These are phyloP conservation scores for Mortierella sp. DNA, from an alignment of 371 early-diverging fungal species.

Conservation along the genomic window DNA sequence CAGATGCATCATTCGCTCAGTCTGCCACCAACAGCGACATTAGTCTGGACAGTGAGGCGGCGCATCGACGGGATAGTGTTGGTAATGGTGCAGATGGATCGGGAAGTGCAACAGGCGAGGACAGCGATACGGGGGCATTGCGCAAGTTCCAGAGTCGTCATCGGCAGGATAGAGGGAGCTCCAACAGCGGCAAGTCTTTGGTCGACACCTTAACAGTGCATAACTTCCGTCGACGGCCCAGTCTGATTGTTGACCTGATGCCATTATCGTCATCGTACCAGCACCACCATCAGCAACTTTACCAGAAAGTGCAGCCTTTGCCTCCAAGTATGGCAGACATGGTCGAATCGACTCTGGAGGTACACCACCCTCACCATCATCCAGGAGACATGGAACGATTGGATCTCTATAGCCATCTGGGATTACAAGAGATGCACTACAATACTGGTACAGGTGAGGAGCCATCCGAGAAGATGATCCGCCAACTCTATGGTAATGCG, in stretches of 20 bases:
- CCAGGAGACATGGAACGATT: constrained; percentile 13
- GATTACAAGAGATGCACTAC: constrained; percentile 24
- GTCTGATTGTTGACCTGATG: constrained; percentile 4
- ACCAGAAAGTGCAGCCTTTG: background rate
- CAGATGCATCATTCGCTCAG: background rate
- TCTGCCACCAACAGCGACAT: constrained; percentile 21
- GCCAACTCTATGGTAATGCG: background rate
- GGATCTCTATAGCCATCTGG: constrained; percentile 17
- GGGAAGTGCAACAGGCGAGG: background rate
- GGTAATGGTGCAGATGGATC: constrained; percentile 8
- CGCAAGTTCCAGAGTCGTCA: background rate
- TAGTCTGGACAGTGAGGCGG: constrained; percentile 16
- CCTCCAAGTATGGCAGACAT: constrained; percentile 7
- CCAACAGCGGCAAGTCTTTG: constrained; percentile 12
- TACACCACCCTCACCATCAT: constrained; percentile 28
- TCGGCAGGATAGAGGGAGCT: background rate
- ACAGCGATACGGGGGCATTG: background rate
- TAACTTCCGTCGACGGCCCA: background rate
- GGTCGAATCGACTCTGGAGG: constrained; percentile 19
- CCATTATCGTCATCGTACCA: background rate
- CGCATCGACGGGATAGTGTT: background rate
- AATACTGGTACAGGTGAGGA: constrained; percentile 7
- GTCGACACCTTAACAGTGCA: background rate
- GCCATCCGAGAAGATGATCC: constrained; percentile 1
- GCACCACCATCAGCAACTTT: constrained; percentile 1